Base-by-base conservation (phyloP, 441 rosid species). In the Dalechampia spathulata region DNA sequence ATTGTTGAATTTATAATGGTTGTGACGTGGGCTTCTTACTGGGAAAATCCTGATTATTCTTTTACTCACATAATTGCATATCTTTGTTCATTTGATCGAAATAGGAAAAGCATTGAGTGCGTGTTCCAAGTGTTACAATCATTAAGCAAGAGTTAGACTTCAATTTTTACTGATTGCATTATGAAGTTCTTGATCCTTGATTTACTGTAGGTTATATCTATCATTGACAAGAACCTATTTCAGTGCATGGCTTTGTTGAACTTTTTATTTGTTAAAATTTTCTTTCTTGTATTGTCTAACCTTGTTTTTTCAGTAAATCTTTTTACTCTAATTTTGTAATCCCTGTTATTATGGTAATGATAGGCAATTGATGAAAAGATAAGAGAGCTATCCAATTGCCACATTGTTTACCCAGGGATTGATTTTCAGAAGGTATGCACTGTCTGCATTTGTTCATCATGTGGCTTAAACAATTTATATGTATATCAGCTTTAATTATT, bases 351-450 rank as follows among this genome's bases (percentile, higher is more conserved):
- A 68, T 73, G 67, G 59, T 55, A 50, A 62, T 73, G 63, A 32
- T 75, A 90, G 99, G 99, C 96, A 58, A 88, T 94, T 62, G 95
- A 86, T 75, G 96, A 90, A 74, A 88, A 85, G 83, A 94, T 94
- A 66, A 78, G 84, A 77, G 96, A 90, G 74, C 87, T 94, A 61
- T 90, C 98, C 17, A 83, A 84, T 65, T 88, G 96, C 70, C 99
- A 94, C 69, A 76, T 71, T 63, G 83, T 94, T 61, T 82, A 94
- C 55, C 60, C 70, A 27, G 96, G 83, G 58, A 65, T 80, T 58
- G 89, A 87, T 60, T 88, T 87, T 68, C 92, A 69, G 76, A 88
- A 85, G 99, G 96, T 94, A 84, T 37, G 6, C 23, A 20, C 40
- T 27, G 8, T 30, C 34, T n/a, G n/a, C n/a, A n/a, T n/a, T n/a